These are phyloP conservation scores for Angomonas ambiguus DNA, from an alignment of 208 protist species.

Conservation along the genomic window DNA sequence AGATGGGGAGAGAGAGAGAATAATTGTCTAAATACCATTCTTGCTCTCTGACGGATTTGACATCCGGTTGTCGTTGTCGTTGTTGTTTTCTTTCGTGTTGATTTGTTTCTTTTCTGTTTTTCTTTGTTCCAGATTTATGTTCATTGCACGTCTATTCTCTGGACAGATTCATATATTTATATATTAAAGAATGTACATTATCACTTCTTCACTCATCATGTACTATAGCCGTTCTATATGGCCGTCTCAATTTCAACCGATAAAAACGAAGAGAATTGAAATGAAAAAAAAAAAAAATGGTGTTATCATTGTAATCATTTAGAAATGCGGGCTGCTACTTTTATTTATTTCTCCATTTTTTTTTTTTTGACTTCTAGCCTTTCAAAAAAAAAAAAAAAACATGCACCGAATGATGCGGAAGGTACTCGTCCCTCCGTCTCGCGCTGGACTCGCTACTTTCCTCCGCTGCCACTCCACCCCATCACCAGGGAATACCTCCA, in stretches of 20 bases:
- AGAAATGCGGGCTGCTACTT: no score
- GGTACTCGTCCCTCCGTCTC: not conserved
- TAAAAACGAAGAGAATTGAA: not conserved
- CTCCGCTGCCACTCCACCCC: not conserved
- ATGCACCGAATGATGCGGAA: not conserved
- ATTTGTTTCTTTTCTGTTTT: no score
- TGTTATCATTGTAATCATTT: not conserved
- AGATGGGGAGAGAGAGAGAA: not conserved
- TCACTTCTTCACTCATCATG: no score
- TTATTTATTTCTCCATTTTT: conserved; percentile 15
- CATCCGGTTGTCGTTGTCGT: no score
- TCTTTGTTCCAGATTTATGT: not conserved
- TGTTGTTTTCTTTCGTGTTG: no score
- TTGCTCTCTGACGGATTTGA: no score
- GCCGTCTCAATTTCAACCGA: no score
- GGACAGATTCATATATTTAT: not conserved
- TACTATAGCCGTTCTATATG: no score
- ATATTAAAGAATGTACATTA: no score
- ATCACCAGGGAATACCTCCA: not conserved
- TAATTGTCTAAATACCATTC: no score
- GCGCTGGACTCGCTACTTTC: not conserved
- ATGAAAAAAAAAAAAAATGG: not conserved
- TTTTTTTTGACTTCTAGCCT: conserved; percentile 9
- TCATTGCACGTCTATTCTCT: not conserved
- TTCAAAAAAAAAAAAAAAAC: not conserved